Evolutionary conservation across 108 stramenopile genomes (phyloP).

Genomic region (Chaetoceros muelleri): DNA sequence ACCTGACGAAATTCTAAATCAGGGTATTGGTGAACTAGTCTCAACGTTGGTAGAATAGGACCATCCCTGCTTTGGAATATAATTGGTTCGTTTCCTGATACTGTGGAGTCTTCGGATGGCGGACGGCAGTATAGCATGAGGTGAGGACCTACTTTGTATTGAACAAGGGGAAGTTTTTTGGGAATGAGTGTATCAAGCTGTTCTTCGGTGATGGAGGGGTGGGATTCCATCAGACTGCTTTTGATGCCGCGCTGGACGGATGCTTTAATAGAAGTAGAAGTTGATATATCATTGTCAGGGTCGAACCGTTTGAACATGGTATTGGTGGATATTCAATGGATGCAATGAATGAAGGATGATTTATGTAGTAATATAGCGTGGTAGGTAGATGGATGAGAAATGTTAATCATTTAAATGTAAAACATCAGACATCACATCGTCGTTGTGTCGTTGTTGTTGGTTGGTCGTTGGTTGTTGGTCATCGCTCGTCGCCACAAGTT

Average conservation of each 20-base stretch:
- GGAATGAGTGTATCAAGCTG: slow-evolving; percentile 82
- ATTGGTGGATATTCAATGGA: no score
- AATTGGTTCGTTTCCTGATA: slow-evolving; percentile 59
- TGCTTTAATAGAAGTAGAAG: slow-evolving; percentile 80
- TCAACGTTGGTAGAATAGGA: slow-evolving; percentile 86
- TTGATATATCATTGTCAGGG: slow-evolving; percentile 57
- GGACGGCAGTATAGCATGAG: slow-evolving; percentile 70
- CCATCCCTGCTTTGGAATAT: slow-evolving; percentile 93
- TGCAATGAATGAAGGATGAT: no score
- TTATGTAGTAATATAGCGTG: no score
- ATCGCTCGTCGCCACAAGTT: no score
- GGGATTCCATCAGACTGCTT: slow-evolving; percentile 37
- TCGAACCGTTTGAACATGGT: slow-evolving; percentile 81
- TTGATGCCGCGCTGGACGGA: slow-evolving; percentile 78
- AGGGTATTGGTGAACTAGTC: slow-evolving; percentile 78
- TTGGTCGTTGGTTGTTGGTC: no score
- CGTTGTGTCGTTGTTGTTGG: no score
- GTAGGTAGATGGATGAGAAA: no score
- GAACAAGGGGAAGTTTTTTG: slow-evolving; percentile 77
- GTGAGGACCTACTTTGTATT: slow-evolving; percentile 77
- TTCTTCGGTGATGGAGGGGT: slow-evolving; percentile 72
- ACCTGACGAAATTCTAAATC: slow-evolving; percentile 45
- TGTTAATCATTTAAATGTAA: no score
- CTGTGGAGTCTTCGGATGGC: slow-evolving; percentile 20
- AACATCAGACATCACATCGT: no score